Conservation (phyloP, 805 yeast species). For the Myxozyma sirexii region DNA sequence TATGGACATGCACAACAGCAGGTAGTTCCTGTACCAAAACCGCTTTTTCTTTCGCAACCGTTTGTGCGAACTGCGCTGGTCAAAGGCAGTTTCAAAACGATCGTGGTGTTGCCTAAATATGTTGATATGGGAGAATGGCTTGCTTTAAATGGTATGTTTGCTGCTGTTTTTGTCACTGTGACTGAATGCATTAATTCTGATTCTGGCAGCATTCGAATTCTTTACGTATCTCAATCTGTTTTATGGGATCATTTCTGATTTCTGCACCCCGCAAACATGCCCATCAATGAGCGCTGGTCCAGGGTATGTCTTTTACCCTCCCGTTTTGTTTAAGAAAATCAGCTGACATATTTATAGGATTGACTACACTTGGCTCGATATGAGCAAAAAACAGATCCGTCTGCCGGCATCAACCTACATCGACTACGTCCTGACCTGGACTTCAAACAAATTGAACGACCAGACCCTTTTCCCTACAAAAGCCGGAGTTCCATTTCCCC, state of each 20-base stretch:
- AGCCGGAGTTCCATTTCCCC: conserved; percentile 73
- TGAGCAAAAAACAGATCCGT: conserved; percentile 75
- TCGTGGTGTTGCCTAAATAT: conserved; percentile 91
- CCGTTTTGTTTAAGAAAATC: background rate
- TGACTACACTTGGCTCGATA: conserved; percentile 88
- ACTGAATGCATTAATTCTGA: background rate
- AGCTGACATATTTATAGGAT: conserved; percentile 43
- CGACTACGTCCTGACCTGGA: conserved; percentile 90
- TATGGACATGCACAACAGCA: conserved; percentile 30
- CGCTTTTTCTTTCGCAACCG: conserved; percentile 86
- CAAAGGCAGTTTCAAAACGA: conserved; percentile 94
- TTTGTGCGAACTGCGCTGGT: conserved; percentile 92
- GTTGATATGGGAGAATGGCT: conserved; percentile 96
- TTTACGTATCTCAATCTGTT: conserved; percentile 84
- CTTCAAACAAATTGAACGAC: conserved; percentile 82
- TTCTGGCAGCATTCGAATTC: conserved; percentile 70
- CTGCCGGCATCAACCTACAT: conserved; percentile 93
- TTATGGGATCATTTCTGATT: conserved; percentile 87
- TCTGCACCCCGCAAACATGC: conserved; percentile 83
- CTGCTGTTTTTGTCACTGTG: background rate
- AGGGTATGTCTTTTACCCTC: conserved; percentile 42
- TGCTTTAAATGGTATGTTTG: conserved; percentile 61
- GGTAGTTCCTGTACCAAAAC: conserved; percentile 41
- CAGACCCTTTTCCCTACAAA: conserved; percentile 90
- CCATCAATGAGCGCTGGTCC: conserved; percentile 98